A percentile compares a stretch with the other conserved stretches of the same genome.
Evolutionary conservation across 2,329 filamentous ascomycete species (phyloP).

Genomic region (Teratosphaeria nubilosa): DNA sequence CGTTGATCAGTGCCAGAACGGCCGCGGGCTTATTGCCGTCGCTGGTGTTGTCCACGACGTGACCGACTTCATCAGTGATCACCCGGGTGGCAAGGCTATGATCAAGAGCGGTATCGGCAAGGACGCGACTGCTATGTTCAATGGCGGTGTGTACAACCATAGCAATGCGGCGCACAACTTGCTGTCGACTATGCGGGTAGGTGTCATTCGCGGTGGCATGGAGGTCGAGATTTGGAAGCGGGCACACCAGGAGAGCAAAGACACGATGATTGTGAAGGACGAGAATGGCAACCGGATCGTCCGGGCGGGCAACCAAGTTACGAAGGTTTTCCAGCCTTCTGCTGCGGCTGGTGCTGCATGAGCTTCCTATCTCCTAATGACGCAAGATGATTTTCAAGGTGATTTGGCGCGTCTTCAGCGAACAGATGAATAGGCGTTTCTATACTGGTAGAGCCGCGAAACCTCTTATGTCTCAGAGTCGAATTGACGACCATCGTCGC

Average conservation of each 20-base stretch:
- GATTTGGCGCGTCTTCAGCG: constrained; percentile 3
- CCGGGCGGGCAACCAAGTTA: constrained; percentile 75
- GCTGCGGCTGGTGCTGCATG: constrained; percentile 76
- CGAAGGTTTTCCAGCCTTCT: constrained; percentile 69
- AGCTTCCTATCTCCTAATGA: constrained; percentile 7
- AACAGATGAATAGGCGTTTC: neutral
- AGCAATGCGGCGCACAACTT: constrained; percentile 85
- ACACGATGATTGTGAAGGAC: constrained; percentile 70
- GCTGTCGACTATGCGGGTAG: constrained; percentile 77
- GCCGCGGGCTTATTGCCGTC: constrained; percentile 65
- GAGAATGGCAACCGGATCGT: constrained; percentile 71
- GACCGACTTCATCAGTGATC: constrained; percentile 73
- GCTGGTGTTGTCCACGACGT: constrained; percentile 83
- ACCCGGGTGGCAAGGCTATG: constrained; percentile 82
- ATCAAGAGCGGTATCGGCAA: constrained; percentile 75
- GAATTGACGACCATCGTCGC: neutral
- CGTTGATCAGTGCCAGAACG: constrained; percentile 64
- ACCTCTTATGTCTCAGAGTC: neutral
- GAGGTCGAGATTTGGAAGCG: constrained; percentile 93
- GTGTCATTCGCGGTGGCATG: constrained; percentile 75
- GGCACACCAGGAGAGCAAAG: constrained; percentile 73
- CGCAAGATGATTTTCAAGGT: neutral
- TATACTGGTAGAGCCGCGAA: neutral
- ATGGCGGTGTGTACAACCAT: constrained; percentile 82
- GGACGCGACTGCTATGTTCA: constrained; percentile 84